phyloP scores from a whole-genome alignment of 345 rosid genomes.

The Corchorus capsularis region DNA sequence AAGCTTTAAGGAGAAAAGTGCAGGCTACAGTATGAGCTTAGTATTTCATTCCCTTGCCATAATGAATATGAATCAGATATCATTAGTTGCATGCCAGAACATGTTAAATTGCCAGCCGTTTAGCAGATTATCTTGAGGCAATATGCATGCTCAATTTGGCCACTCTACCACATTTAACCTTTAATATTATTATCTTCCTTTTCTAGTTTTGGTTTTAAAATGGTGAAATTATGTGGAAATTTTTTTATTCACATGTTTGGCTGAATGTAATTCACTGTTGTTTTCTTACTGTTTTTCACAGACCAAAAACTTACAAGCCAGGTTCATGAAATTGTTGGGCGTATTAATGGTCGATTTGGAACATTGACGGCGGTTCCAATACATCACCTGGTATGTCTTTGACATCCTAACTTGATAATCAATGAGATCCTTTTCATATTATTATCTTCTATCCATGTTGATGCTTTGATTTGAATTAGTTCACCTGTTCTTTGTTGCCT shows the following conservation, averaged over 20 bases:
- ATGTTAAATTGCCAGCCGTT: background rate
- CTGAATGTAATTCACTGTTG: background rate
- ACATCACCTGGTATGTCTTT: slow-evolving; percentile 84
- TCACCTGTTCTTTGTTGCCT: background rate
- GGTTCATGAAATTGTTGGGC: slow-evolving; percentile 99
- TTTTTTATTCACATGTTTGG: background rate
- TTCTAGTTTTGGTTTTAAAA: background rate
- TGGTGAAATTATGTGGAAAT: background rate
- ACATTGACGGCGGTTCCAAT: slow-evolving; percentile 91
- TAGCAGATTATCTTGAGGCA: background rate
- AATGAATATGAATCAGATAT: background rate
- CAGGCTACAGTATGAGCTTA: background rate
- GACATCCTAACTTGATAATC: slow-evolving; percentile 11
- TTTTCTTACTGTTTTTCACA: slow-evolving; percentile 32
- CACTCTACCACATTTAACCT: background rate
- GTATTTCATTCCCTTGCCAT: background rate
- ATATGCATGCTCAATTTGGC: background rate
- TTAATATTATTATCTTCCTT: background rate
- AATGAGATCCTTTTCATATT: background rate
- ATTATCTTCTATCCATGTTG: slow-evolving; percentile 16
- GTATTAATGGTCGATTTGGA: slow-evolving; percentile 99
- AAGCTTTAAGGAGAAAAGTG: background rate
- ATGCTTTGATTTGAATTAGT: slow-evolving; percentile 20
- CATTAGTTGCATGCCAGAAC: background rate
- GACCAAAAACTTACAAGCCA: slow-evolving; percentile 99